Evolutionary conservation across 1,284 basidiomycete genomes (phyloP), one percentile per base, ranked within the genome.

Genomic region (Polyporus tsugae): DNA sequence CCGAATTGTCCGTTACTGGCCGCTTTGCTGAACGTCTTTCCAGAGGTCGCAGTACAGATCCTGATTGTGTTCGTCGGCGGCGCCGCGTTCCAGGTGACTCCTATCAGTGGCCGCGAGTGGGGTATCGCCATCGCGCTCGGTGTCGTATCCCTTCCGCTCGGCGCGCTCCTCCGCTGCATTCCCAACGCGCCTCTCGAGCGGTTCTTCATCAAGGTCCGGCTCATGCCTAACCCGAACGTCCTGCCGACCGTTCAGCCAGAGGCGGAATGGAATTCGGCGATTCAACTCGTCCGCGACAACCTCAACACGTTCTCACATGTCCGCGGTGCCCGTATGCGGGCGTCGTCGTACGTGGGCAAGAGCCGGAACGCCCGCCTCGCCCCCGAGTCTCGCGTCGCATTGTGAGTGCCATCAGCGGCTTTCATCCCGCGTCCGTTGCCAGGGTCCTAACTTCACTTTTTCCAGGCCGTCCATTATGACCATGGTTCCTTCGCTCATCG

Each of bases 21-120:
- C 58, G 42, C 42, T 35, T 66, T 57, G 4, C 55, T 39, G 60
- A 63, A 25, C 66, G 15, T 29, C 63, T 61, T 55, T 69, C 36
- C 78, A 96, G 94, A 97, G 89, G 87, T 98, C 74, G 94, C 84
- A 25, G 87, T 93, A 55, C 97, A 99, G 80, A 80, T 97, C 63
- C 75, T 97, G 66, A 97, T 99, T 73, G 92, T 98, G 69, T 96
- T 96, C 76, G 86, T 98, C 63, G 97, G 97, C 67, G 94, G 95
- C 39, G 87, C 92, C 4, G 96, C 96, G 0, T 99, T 99, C 86
- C 90, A 93, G 75, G 97, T 99, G n/a, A 91, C 89, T 0, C 84
- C 79, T 6, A 90, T 99, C 63, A 82, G 82, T 62, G 94, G 92
- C 38, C 89, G 88, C 52, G 95, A 98, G 80, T 99, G 98, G 98